These are phyloP conservation scores for Chytriomyces confervae DNA, from an alignment of 192 early-diverging fungal species.

Conservation along the genomic window DNA sequence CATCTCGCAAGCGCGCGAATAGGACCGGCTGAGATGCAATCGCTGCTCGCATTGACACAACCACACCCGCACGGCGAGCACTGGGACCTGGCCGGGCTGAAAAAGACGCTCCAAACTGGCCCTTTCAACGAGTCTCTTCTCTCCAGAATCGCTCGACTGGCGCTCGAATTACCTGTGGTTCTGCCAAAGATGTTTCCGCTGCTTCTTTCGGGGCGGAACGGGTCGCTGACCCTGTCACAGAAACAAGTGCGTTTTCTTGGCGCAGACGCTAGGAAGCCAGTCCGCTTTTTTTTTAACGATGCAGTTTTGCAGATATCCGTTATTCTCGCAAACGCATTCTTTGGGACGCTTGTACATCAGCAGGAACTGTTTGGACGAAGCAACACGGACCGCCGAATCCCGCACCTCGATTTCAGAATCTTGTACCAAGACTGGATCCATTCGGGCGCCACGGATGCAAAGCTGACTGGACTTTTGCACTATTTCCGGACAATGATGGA, in stretches of 20 bases:
- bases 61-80: neutral
- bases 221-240: constrained; percentile 52
- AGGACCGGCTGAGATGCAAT: too few species aligned
- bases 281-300: neutral
- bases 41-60: too few species aligned
- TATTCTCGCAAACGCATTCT: constrained; percentile 56
- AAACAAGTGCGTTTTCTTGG: constrained; percentile 31
- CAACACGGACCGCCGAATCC: constrained; percentile 41
- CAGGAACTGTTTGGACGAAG: constrained; percentile 26
- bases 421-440: constrained; percentile 41
- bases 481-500: constrained; percentile 42
- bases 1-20: neutral
- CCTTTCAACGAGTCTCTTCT: constrained; percentile 20
- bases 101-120: constrained; percentile 13
- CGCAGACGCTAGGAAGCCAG: neutral
- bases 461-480: constrained; percentile 45
- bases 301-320: constrained; percentile 36
- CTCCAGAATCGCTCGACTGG: constrained; percentile 43
- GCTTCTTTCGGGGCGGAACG: constrained; percentile 31
- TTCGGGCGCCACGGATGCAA: constrained; percentile 23
- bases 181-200: constrained; percentile 38
- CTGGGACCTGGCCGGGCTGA: constrained; percentile 39
- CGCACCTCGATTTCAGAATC: constrained; percentile 41
- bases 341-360: constrained; percentile 49
- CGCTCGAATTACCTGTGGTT: constrained; percentile 39